phyloP scores from a whole-genome alignment of 2,329 filamentous ascomycete species.

The Drechslera avenae region DNA sequence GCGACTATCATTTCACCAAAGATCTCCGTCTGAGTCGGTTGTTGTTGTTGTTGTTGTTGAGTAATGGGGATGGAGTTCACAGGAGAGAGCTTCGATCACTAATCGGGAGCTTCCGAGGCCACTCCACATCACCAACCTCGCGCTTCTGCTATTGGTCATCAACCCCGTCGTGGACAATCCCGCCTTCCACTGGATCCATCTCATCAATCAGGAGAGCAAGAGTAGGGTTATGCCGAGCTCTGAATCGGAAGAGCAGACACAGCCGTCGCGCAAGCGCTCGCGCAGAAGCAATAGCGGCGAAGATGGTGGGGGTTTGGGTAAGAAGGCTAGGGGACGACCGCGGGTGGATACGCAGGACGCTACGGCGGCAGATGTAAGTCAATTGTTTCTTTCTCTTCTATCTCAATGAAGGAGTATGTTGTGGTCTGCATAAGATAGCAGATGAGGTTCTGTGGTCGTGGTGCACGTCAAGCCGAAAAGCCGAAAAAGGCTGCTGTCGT shows the following conservation, averaged over 20 bases:
- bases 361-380: constrained; percentile 76
- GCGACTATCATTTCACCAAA: not conserved
- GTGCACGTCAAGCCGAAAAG: not conserved
- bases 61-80: not conserved
- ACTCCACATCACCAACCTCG: not conserved
- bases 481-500: not conserved
- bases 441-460: not conserved
- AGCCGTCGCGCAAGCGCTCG: constrained; percentile 40
- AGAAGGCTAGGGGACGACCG: constrained; percentile 72
- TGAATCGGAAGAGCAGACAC: constrained; percentile 39
- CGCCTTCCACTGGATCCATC: not conserved
- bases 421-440: not conserved
- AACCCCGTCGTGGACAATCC: not conserved
- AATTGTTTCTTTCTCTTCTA: constrained; percentile 2
- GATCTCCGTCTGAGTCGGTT: not conserved
- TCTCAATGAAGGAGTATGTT: not conserved
- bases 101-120: not conserved
- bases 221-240: constrained; percentile 34
- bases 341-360: constrained; percentile 77
- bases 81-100: not conserved
- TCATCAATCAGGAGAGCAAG: not conserved
- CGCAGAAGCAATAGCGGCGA: constrained; percentile 36
- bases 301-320: constrained; percentile 37
- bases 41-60: not conserved
- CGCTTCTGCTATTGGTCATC: constrained; percentile 5